These are phyloP conservation scores for Clonostachys sp. DNA, from an alignment of 2,329 filamentous ascomycete species.

Conservation along the genomic window DNA sequence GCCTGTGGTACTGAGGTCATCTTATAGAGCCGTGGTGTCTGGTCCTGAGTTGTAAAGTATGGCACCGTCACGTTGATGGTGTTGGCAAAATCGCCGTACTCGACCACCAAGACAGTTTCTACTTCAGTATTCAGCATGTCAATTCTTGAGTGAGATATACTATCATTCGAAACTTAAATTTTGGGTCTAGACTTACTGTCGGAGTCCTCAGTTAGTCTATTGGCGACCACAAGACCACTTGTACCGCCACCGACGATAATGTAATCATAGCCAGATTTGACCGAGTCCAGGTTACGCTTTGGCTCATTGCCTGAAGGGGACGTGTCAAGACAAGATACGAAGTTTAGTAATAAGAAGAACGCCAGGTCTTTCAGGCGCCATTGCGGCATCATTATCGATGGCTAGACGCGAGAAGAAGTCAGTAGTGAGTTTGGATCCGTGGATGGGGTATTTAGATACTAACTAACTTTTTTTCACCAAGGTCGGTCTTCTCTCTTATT, in stretches of 20 bases:
- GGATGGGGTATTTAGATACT: too few species aligned
- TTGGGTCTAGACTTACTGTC: background rate
- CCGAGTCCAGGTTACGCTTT: background rate
- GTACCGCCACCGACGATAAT: constrained; percentile 23
- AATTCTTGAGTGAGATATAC: background rate
- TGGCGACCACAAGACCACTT: constrained; percentile 20
- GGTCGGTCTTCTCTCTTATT: too few species aligned
- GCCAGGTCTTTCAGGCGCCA: too few species aligned
- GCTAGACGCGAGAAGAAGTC: too few species aligned
- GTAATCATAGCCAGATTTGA: constrained; percentile 11
- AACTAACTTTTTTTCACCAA: too few species aligned
- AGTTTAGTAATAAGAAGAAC: too few species aligned
- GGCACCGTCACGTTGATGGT: constrained; percentile 13
- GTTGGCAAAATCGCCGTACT: constrained; percentile 18
- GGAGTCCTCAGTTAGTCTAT: constrained; percentile 14
- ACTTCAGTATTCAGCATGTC: background rate
- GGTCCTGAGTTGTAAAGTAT: constrained; percentile 9
- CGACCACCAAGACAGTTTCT: constrained; percentile 16
- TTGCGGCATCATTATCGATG: too few species aligned
- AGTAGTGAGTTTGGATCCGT: too few species aligned
- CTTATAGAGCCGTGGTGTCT: constrained; percentile 6
- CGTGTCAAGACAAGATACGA: too few species aligned
- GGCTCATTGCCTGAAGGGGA: too few species aligned
- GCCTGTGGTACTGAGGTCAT: constrained; percentile 16
- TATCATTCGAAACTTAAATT: too few species aligned